Evolutionary conservation across 1,284 basidiomycete species (phyloP), one percentile per base, ranked within the genome.

Genomic region (Takashimella koratensis): DNA sequence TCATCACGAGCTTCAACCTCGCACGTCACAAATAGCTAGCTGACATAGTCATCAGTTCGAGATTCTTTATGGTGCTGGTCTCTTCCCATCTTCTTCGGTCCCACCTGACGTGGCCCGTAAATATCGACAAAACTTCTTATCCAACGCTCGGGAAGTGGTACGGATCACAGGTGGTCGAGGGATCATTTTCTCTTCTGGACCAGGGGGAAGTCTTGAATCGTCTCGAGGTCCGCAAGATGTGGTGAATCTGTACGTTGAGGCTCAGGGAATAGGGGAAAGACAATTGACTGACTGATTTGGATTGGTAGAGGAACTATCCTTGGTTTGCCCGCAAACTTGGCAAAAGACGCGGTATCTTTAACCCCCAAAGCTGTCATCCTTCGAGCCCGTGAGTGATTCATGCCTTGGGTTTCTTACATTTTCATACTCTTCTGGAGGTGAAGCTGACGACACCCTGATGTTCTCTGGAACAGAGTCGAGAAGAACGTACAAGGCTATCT

Each of bases 271-370:
- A n/a, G n/a, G n/a, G n/a, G n/a, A n/a, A n/a, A n/a, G n/a, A n/a
- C n/a, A n/a, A n/a, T n/a, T n/a, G 11, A 8, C 1, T 23, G 8
- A 47, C 26, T 1, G 11, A 12, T 44, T 21, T 44, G 4, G 45
- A 45, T 20, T 39, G 2, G 4, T 43, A 74, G 71, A 5, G 74
- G 64, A 3, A 69, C 70, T 5, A 62, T 74, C 41, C 58, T 76
- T 43, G 75, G 75, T 4, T 68, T 76, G 57, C 72, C 74, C 11
- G 70, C 74, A n/a, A 76, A 76, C 59, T 57, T 76, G 6, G 73
- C 75, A 4, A 75, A 71, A 54, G 72, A 76, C 42, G 64, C 73
- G 8, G 54, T 76, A 12, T 63, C 63, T 3, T 53, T 57, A 5
- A 71, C 67, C 21, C 67, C 71, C 3, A 70, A 69, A 48, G 57